Conservation (phyloP, 768 basidiomycete species). For the Termitomyces sp. region DNA sequence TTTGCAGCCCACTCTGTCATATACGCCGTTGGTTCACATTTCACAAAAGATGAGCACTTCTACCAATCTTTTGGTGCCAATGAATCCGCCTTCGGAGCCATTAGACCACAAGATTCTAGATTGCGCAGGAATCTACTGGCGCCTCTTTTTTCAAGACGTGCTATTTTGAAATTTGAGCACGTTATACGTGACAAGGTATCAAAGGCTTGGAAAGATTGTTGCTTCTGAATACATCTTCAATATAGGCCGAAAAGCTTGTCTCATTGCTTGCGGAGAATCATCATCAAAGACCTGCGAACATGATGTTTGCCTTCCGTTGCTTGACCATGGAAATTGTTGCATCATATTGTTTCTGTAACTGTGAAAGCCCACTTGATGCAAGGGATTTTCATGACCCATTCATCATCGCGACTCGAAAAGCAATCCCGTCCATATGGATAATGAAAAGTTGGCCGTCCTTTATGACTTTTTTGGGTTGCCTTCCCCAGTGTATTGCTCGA, state of each 20-base stretch:
- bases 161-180: constrained; percentile 29
- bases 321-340: constrained; percentile 38
- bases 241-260: constrained; percentile 28
- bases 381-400: constrained; percentile 30
- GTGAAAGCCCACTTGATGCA: constrained; percentile 23
- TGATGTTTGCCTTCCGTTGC: constrained; percentile 36
- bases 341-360: constrained; percentile 33
- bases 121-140: constrained; percentile 24
- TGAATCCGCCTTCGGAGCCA: constrained; percentile 29
- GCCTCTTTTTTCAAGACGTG: constrained; percentile 33
- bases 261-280: constrained; percentile 12
- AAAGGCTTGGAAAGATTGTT: background rate
- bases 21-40: constrained; percentile 27
- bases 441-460: constrained; percentile 27
- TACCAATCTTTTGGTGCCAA: constrained; percentile 32
- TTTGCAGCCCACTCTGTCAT: constrained; percentile 27
- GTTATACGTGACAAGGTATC: constrained; percentile 25
- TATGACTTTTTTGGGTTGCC: constrained; percentile 1
- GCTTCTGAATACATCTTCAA: background rate
- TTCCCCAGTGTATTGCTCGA: constrained; percentile 11
- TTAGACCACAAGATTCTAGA: constrained; percentile 27
- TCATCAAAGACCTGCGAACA: constrained; percentile 21
- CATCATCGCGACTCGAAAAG: constrained; percentile 23
- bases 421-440: constrained; percentile 24
- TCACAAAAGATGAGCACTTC: constrained; percentile 32